Conservation (phyloP, 495 filamentous ascomycete species). For the Aspergillus heteromorphus region DNA sequence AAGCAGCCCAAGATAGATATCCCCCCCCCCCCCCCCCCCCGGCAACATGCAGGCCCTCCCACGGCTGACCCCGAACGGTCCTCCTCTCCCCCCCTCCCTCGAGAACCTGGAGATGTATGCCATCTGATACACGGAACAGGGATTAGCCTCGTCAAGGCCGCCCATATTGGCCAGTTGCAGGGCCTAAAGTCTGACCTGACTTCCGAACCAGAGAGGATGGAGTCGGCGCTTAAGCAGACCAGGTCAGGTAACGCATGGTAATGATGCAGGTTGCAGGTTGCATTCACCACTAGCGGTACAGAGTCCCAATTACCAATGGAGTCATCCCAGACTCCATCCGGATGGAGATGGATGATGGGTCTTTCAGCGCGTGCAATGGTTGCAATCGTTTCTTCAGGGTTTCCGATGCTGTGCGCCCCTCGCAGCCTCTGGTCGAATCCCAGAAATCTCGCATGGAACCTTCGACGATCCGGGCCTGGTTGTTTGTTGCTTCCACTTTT, state of each 20-base stretch:
- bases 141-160: background rate
- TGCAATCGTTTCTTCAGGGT: background rate
- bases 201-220: too few species aligned
- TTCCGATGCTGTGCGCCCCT: background rate
- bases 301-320: too few species aligned
- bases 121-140: constrained; percentile 6
- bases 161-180: constrained; percentile 5
- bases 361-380: background rate
- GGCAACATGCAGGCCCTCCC: background rate
- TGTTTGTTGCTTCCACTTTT: too few species aligned
- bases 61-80: background rate
- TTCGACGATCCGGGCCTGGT: background rate
- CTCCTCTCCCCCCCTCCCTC: background rate
- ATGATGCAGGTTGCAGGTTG: background rate
- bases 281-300: background rate
- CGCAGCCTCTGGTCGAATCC: background rate
- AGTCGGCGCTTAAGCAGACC: constrained; percentile 2
- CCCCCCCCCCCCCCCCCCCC: too few species aligned
- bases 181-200: constrained; percentile 8
- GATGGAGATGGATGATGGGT: too few species aligned
- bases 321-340: background rate
- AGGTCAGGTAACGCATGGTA: background rate
- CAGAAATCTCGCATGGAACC: background rate
- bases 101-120: background rate
- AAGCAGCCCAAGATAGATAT: background rate